Evolutionary conservation across 352 stramenopile species (phyloP), one percentile per base, ranked within the genome.

Genomic region (Blastocystis sp.): DNA sequence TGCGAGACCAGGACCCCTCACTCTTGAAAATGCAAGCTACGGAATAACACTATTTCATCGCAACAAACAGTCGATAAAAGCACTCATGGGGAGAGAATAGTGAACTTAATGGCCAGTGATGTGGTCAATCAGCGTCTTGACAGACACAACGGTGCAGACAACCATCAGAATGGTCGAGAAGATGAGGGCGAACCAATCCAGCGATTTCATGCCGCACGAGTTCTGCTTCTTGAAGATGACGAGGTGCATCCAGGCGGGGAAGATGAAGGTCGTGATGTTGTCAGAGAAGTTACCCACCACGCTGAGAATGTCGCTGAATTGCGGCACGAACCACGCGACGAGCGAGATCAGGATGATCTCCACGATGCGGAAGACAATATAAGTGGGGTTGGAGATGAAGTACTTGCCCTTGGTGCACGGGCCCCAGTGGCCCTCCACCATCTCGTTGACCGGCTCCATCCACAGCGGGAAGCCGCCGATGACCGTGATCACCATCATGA

Each of bases 401-500:
- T 28, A 54, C 24, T 48, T 64, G 17, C 64, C 68, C 68, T 76
- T 88, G 3, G 64, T 88, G n/a, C 45, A 78, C 21, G 52, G 48
- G 40, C 68, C 68, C 64, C 64, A 88, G 65, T 88, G 64, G 19
- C 64, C 78, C 68, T 88, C 78, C 6, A 79, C 68, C 64, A 88
- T 88, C 68, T 88, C 78, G 43, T 79, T 76, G 6, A 88, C 68
- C 19, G 64, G 64, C 65, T 79, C 68, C 64, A 88, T 79, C 64
- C 64, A 79, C 0, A 88, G 61, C 38, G 78, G 78, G 68, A 79
- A 88, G n/a, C 78, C 78, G 7, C 78, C 78, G 60, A 88, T 88
- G 34, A 76, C 64, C 17, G 78, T 79, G 52, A 88, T 88, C 24
- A 88, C 68, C 78, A 88, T 88, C 38, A 79, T 21, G n/a, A 88